Conservation (phyloP, 1,284 basidiomycete species). For the Thecaphora thlaspeos region DNA sequence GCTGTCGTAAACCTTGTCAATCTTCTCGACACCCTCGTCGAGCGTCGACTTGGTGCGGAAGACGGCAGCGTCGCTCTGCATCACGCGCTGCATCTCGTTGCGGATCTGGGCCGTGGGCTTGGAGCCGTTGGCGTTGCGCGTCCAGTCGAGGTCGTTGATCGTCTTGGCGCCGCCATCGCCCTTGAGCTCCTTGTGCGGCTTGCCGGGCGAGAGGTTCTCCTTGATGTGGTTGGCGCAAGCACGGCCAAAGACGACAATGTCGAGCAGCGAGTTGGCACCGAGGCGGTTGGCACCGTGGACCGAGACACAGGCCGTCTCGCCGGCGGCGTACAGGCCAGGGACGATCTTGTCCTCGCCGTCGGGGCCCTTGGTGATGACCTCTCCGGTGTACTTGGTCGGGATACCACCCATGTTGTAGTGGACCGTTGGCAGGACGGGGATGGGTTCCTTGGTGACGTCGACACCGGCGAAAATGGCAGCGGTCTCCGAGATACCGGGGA, state of each 20-base stretch:
- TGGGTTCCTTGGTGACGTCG: slow-evolving; percentile 97
- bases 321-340: slow-evolving; percentile 95
- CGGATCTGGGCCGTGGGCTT: slow-evolving; percentile 86
- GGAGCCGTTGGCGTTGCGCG: slow-evolving; percentile 73
- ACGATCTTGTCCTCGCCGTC: slow-evolving; percentile 88
- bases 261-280: slow-evolving; percentile 96
- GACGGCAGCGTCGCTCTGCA: slow-evolving; percentile 70
- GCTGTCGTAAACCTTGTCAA: slow-evolving; percentile 80
- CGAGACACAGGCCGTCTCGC: slow-evolving; percentile 97
- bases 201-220: slow-evolving; percentile 83
- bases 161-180: slow-evolving; percentile 83
- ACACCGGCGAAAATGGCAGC: slow-evolving; percentile 99
- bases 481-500: slow-evolving; percentile 99
- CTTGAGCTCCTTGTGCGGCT: slow-evolving; percentile 84
- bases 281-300: slow-evolving; percentile 99
- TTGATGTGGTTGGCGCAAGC: slow-evolving; percentile 97
- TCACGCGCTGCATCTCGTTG: slow-evolving; percentile 95
- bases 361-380: slow-evolving; percentile 70
- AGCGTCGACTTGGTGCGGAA: slow-evolving; percentile 81
- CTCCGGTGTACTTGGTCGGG: slow-evolving; percentile 96
- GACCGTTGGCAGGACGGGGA: slow-evolving; percentile 63
- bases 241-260: slow-evolving; percentile 98
- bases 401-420: slow-evolving; percentile 85
- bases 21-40: slow-evolving; percentile 86
- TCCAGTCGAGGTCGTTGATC: slow-evolving; percentile 85